Conservation (phyloP, 2,329 filamentous ascomycete species). For the Aspergillus viridinutans region DNA sequence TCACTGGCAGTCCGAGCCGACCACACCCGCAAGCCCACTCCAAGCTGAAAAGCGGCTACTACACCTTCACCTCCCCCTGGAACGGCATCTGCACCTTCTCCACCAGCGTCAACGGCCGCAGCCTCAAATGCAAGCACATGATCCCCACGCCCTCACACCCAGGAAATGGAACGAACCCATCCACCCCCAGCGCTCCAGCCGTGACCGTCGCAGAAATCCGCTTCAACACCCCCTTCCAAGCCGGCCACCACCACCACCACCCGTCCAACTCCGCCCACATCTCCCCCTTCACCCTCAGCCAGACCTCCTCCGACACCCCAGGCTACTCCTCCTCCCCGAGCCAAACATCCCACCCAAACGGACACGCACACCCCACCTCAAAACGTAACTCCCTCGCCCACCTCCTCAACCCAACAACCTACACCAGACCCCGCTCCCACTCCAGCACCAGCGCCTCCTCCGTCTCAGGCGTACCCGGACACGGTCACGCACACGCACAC, state of each 20-base stretch:
- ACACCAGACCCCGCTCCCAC: slow-evolving; percentile 24
- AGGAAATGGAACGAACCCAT: slow-evolving; percentile 4
- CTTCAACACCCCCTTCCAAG: slow-evolving; percentile 73
- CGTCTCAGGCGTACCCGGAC: slow-evolving; percentile 8
- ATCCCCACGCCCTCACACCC: slow-evolving; percentile 42
- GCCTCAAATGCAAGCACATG: slow-evolving; percentile 70
- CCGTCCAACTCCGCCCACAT: slow-evolving; percentile 16
- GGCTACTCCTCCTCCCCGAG: neutral
- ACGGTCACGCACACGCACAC: slow-evolving; percentile 18
- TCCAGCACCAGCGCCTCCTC: slow-evolving; percentile 19
- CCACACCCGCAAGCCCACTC: slow-evolving; percentile 11
- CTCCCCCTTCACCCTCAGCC: slow-evolving; percentile 19
- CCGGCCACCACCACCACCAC: slow-evolving; percentile 28
- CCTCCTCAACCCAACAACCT: slow-evolving; percentile 28
- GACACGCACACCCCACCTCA: slow-evolving; percentile 6
- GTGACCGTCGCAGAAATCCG: slow-evolving; percentile 73
- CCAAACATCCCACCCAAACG: neutral
- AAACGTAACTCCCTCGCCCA: slow-evolving; percentile 30
- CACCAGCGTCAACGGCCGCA: slow-evolving; percentile 70
- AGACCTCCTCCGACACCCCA: slow-evolving; percentile 11
- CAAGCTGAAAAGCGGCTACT: slow-evolving; percentile 46
- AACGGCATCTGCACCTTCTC: slow-evolving; percentile 80
- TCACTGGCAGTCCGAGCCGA: slow-evolving; percentile 11
- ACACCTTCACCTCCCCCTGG: slow-evolving; percentile 82
- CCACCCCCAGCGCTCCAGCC: slow-evolving; percentile 28